Conservation (phyloP, 1,139 yeast species). For the Suhomyces wounanorum region DNA sequence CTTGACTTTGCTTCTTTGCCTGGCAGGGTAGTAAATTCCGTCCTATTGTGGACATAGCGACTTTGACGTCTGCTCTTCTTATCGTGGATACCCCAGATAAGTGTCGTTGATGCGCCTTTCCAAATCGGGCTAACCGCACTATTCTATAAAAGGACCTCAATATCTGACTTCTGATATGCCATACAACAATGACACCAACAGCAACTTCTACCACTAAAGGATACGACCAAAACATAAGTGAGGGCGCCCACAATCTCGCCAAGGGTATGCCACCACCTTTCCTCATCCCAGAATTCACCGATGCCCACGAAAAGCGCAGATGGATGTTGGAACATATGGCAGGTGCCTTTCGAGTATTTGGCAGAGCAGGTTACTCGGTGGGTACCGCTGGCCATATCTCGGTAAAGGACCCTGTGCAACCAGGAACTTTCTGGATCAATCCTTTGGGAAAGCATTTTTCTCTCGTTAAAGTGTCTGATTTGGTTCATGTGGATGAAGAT, state of each 20-base stretch:
- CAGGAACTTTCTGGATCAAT: conserved; percentile 76
- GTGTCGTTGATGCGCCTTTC: conserved; percentile 1
- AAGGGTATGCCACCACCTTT: conserved; percentile 52
- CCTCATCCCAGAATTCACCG: conserved; percentile 52
- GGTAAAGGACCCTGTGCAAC: conserved; percentile 73
- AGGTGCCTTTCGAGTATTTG: conserved; percentile 77
- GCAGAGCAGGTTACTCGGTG: conserved; percentile 71
- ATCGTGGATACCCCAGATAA: conserved; percentile 1
- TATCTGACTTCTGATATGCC: background rate
- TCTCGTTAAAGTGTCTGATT: conserved; percentile 65
- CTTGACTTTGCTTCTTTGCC: background rate
- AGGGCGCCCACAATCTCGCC: conserved; percentile 53
- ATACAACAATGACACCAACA: conserved; percentile 11
- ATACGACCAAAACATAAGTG: conserved; percentile 29
- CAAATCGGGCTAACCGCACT: conserved; percentile 4
- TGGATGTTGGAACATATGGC: conserved; percentile 79
- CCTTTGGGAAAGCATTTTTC: conserved; percentile 76
- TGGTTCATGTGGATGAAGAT: conserved; percentile 73
- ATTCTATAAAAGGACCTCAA: background rate
- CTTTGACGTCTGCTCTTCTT: background rate
- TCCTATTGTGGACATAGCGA: too few relatives aligned
- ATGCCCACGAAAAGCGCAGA: conserved; percentile 53
- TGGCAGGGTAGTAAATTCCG: background rate
- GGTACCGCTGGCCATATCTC: conserved; percentile 85
- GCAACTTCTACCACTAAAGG: conserved; percentile 30